These are phyloP conservation scores for Cicer pinnatifidum DNA, from an alignment of 306 rosid species.

Conservation along the genomic window DNA sequence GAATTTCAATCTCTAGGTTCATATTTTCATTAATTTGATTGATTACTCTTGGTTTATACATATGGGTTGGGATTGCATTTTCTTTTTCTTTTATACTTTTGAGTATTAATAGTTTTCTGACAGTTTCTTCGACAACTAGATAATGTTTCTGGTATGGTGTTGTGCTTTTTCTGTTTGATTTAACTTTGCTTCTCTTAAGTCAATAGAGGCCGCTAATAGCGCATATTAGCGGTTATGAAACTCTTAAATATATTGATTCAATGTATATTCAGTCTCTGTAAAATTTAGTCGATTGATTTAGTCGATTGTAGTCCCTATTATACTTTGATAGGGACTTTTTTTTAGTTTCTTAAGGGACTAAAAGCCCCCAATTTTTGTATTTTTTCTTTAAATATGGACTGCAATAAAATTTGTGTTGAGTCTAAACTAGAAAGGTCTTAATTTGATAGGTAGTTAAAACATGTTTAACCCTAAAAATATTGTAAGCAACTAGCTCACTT, in stretches of 20 bases:
- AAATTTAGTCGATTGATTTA: neutral
- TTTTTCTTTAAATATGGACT: neutral
- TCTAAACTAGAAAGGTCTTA: neutral
- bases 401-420: neutral
- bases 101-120: neutral
- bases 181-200: neutral
- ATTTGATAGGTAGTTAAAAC: neutral
- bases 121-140: neutral
- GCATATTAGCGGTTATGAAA: neutral
- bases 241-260: neutral
- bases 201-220: neutral
- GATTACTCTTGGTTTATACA: neutral
- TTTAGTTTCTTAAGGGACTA: neutral
- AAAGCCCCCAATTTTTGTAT: neutral
- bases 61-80: conserved; percentile 12
- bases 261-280: neutral
- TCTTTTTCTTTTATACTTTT: neutral
- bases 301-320: neutral
- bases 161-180: conserved; percentile 1
- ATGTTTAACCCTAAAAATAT: neutral
- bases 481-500: neutral
- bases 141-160: neutral
- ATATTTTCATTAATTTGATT: conserved; percentile 8
- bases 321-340: neutral
- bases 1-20: conserved; percentile 18